These are phyloP conservation scores for Colletotrichum sp. DNA, from an alignment of 2,329 filamentous ascomycete species.

Conservation along the genomic window DNA sequence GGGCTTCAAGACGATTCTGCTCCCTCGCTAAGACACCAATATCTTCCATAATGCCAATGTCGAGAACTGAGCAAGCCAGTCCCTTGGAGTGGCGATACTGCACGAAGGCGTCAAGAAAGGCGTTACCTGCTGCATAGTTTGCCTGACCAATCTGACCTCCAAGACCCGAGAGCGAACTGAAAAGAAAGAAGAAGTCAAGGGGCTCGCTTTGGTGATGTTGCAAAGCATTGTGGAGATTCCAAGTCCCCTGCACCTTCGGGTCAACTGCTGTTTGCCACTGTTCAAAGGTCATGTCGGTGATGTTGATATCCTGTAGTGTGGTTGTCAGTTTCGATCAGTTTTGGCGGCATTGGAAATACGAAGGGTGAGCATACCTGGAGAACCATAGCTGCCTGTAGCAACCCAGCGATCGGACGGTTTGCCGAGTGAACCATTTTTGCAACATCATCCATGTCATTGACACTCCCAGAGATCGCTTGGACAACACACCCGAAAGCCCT, in stretches of 20 bases:
- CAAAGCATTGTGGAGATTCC: constrained; percentile 45
- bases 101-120: constrained; percentile 44
- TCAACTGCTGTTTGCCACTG: constrained; percentile 39
- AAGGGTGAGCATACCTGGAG: constrained; percentile 12
- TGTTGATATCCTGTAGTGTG: constrained; percentile 10
- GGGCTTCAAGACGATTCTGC: constrained; percentile 10
- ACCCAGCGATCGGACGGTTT: constrained; percentile 38
- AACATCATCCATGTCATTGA: constrained; percentile 33
- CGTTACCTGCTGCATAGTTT: constrained; percentile 46
- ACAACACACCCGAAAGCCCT: constrained; percentile 28
- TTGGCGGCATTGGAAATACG: background rate
- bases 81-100: constrained; percentile 37
- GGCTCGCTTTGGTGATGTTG: background rate
- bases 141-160: constrained; percentile 40
- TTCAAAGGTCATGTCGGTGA: constrained; percentile 40
- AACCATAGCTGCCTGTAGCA: constrained; percentile 47
- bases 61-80: constrained; percentile 41
- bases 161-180: constrained; percentile 38
- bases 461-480: constrained; percentile 35
- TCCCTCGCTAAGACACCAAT: constrained; percentile 39
- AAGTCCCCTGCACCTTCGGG: constrained; percentile 47
- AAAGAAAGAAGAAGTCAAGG: constrained; percentile 43
- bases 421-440: constrained; percentile 21
- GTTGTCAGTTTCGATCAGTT: background rate
- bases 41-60: constrained; percentile 44